These are phyloP conservation scores for Pichia thaimueangensis DNA, from an alignment of 805 yeast species.

Conservation along the genomic window DNA sequence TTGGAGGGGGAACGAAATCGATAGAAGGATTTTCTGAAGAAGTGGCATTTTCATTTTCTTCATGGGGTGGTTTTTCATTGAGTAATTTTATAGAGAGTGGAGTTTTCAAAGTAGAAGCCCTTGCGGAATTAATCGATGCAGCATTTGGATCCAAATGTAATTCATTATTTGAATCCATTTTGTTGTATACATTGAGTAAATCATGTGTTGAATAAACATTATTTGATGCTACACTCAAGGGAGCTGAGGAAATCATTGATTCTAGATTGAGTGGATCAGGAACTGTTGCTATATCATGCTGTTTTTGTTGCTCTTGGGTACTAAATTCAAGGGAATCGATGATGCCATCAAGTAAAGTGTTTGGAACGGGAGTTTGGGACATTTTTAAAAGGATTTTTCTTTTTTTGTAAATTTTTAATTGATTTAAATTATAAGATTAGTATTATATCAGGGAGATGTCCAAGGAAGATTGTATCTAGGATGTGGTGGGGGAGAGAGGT, in stretches of 20 bases:
- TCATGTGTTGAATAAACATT: not conserved
- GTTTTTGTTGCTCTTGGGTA: too few relatives aligned
- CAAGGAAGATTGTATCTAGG: too few relatives aligned
- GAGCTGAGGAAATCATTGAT: too few relatives aligned
- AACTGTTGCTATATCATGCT: too few relatives aligned
- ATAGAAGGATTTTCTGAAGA: not conserved
- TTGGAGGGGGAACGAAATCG: not conserved
- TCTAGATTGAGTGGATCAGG: not conserved
- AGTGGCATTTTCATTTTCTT: not conserved
- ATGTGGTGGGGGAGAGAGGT: too few relatives aligned
- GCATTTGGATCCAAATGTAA: constrained; percentile 4
- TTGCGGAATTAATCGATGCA: constrained; percentile 4
- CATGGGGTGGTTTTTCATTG: not conserved
- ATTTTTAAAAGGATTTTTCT: not conserved
- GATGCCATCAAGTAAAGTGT: not conserved
- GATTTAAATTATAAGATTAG: too few relatives aligned
- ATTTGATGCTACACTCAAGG: too few relatives aligned
- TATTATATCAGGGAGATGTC: too few relatives aligned
- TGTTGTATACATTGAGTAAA: constrained; percentile 2
- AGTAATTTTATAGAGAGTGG: constrained; percentile 4
- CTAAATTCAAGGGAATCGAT: not conserved
- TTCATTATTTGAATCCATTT: not conserved
- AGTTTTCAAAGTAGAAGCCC: not conserved
- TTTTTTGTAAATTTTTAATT: too few relatives aligned
- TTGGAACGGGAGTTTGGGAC: constrained; percentile 1